phyloP scores from a whole-genome alignment of 2,329 filamentous ascomycete species.

The Sarocladium kiliense region DNA sequence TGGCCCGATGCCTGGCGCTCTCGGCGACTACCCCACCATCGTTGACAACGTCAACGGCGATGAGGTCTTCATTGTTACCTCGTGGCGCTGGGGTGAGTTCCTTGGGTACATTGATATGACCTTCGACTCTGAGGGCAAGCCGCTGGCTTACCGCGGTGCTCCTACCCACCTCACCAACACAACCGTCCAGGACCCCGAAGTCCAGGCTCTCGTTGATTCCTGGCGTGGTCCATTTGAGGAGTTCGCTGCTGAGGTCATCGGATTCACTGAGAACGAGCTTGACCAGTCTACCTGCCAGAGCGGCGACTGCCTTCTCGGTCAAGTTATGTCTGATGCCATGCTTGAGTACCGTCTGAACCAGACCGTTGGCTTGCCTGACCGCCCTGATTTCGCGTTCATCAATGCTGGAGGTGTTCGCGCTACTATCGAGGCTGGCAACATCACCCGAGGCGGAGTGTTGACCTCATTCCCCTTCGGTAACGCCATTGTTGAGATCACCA shows the following conservation, averaged over 20 bases:
- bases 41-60: slow-evolving; percentile 54
- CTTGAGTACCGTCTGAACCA: slow-evolving; percentile 51
- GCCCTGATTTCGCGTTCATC: slow-evolving; percentile 52
- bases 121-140: slow-evolving; percentile 52
- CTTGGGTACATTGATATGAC: slow-evolving; percentile 62
- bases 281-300: slow-evolving; percentile 54
- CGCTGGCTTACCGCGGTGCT: slow-evolving; percentile 56
- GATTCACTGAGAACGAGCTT: slow-evolving; percentile 46
- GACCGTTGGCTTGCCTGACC: slow-evolving; percentile 26
- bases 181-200: slow-evolving; percentile 47
- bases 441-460: slow-evolving; percentile 58
- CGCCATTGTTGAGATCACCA: slow-evolving; percentile 53
- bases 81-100: slow-evolving; percentile 64
- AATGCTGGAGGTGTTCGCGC: slow-evolving; percentile 61
- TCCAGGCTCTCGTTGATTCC: slow-evolving; percentile 51
- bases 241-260: slow-evolving; percentile 51
- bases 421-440: slow-evolving; percentile 53
- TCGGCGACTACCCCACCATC: slow-evolving; percentile 59
- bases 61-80: slow-evolving; percentile 63
- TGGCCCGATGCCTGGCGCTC: slow-evolving; percentile 50
- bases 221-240: slow-evolving; percentile 58
- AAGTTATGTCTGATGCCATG: slow-evolving; percentile 54
- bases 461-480: slow-evolving; percentile 63
- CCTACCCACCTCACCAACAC: slow-evolving; percentile 59
- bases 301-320: slow-evolving; percentile 52